These are phyloP conservation scores for Cerrena zonata DNA, from an alignment of 1,284 basidiomycete genomes.

Conservation along the genomic window DNA sequence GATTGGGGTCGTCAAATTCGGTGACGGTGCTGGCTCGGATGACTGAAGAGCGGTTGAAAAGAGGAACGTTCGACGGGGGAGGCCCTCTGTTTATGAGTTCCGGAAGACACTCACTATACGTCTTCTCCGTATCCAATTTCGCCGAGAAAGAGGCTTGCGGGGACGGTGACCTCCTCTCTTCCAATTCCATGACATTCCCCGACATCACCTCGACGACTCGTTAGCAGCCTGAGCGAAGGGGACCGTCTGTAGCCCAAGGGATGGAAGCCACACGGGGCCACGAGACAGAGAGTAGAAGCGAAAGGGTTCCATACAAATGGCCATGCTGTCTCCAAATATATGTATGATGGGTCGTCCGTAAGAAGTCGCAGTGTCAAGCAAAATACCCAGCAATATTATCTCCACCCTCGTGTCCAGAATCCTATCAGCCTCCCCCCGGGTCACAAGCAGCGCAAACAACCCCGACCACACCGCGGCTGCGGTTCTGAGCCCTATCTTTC, in stretches of 20 bases:
- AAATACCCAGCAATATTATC: too few relatives aligned
- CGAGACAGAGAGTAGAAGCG: background rate
- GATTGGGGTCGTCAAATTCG: conserved; percentile 18
- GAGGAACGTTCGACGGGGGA: background rate
- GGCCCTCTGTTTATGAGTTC: background rate
- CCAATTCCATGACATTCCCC: background rate
- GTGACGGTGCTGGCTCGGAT: conserved; percentile 2
- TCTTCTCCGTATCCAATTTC: background rate
- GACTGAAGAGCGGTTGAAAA: background rate
- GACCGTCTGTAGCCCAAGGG: background rate
- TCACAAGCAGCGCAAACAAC: background rate
- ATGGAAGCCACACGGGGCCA: background rate
- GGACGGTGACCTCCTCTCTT: background rate
- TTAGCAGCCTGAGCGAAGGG: background rate
- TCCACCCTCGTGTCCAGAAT: too few relatives aligned
- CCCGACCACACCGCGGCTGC: background rate
- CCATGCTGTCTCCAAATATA: background rate
- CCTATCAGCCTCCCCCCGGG: background rate
- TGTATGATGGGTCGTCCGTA: background rate
- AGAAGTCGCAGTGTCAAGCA: background rate
- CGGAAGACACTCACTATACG: background rate
- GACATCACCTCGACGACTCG: background rate
- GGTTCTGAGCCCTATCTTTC: background rate
- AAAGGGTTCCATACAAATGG: background rate
- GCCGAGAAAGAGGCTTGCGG: background rate